phyloP scores from a whole-genome alignment of 257 asterid species.

The Solanum medicagineum region DNA sequence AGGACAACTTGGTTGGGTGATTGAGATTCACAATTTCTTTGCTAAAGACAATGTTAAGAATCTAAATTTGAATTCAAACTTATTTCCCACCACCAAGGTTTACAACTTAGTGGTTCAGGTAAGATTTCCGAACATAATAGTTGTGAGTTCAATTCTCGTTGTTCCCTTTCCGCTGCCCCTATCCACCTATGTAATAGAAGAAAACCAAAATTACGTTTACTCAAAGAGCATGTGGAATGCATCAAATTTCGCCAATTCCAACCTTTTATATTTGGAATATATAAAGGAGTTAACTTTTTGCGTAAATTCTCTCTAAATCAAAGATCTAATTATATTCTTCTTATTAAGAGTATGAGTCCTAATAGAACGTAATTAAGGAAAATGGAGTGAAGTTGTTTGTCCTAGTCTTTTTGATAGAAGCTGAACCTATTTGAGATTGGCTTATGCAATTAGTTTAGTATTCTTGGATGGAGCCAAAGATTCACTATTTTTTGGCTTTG shows the following conservation, averaged over 20 bases:
- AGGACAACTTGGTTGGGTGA: not conserved
- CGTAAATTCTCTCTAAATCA: not conserved
- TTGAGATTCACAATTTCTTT: not conserved
- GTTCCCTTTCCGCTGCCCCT: not conserved
- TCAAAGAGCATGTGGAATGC: not conserved
- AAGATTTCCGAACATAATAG: not conserved
- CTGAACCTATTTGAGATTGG: not conserved
- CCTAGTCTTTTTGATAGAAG: not conserved
- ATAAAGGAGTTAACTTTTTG: not conserved
- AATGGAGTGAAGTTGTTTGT: not conserved
- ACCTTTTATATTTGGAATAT: not conserved
- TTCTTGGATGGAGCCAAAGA: too few relatives aligned
- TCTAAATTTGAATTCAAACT: not conserved
- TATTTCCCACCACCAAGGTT: not conserved
- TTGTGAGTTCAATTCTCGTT: not conserved
- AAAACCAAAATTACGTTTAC: not conserved
- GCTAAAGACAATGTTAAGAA: not conserved
- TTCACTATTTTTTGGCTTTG: too few relatives aligned
- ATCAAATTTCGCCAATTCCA: not conserved
- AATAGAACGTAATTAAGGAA: not conserved
- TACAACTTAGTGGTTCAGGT: not conserved
- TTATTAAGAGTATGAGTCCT: not conserved
- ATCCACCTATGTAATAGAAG: not conserved
- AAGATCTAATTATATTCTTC: not conserved
- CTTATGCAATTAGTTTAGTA: not conserved